These are phyloP conservation scores for Geotrichum macrosporum DNA, from an alignment of 1,139 yeast genomes.

Conservation along the genomic window DNA sequence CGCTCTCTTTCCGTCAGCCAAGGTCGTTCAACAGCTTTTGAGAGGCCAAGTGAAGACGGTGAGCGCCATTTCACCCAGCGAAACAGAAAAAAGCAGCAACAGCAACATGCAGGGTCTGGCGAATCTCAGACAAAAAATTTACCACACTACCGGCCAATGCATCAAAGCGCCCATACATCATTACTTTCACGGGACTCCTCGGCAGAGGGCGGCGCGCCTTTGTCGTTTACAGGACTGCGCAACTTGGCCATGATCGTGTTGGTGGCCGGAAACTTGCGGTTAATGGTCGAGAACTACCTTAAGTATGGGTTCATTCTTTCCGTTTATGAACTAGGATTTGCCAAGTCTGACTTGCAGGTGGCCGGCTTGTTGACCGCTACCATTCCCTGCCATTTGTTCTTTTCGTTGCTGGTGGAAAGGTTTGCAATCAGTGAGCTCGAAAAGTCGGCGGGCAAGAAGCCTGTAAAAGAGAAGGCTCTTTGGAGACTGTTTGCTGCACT, in stretches of 20 bases:
- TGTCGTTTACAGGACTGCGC: slow-evolving; percentile 39
- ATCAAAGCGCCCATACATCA: slow-evolving; percentile 25
- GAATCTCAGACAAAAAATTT: no score
- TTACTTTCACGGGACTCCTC: slow-evolving; percentile 25
- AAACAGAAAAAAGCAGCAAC: no score
- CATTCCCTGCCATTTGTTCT: slow-evolving; percentile 39
- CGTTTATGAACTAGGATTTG: slow-evolving; percentile 36
- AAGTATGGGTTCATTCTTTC: slow-evolving; percentile 38
- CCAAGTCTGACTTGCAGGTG: slow-evolving; percentile 33
- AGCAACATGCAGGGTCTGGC: no score
- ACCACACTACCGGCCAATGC: slow-evolving; percentile 29
- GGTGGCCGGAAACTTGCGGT: slow-evolving; percentile 40
- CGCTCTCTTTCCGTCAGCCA: slow-evolving; percentile 1
- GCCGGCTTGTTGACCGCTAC: slow-evolving; percentile 31
- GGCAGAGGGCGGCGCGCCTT: slow-evolving; percentile 14
- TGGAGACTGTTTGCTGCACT: slow-evolving; percentile 37
- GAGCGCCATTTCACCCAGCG: no score
- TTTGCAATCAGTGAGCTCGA: slow-evolving; percentile 26
- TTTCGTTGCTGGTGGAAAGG: slow-evolving; percentile 39
- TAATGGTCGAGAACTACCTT: slow-evolving; percentile 39
- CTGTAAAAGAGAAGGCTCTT: slow-evolving; percentile 28
- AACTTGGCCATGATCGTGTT: slow-evolving; percentile 41
- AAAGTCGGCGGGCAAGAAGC: slow-evolving; percentile 5
- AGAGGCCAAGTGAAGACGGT: no score
- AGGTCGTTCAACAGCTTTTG: no score